A percentile compares a stretch with the other conserved stretches of the same genome.
phyloP scores from a whole-genome alignment of 345 rosid species.

The Psidium friedrichsthalianum region DNA sequence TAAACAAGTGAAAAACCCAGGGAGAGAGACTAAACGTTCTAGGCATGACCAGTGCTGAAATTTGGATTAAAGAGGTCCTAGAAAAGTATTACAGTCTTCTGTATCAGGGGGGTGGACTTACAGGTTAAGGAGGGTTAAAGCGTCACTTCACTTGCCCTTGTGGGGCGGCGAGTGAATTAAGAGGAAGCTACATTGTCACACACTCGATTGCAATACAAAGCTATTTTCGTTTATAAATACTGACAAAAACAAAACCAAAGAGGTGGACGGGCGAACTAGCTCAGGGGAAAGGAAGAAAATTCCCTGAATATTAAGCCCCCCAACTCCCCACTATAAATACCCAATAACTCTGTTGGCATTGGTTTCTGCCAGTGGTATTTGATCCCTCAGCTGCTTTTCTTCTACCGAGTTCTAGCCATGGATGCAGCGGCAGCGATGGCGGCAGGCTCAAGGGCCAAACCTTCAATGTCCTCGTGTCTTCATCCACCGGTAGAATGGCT shows the following conservation, averaged over 20 bases:
- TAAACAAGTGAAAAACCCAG: background rate
- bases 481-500: constrained; percentile 2
- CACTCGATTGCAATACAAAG: background rate
- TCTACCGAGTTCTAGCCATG: background rate
- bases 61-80: background rate
- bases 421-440: background rate
- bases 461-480: background rate
- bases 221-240: background rate
- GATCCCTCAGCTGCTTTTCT: background rate
- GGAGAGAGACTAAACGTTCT: background rate
- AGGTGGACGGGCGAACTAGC: background rate
- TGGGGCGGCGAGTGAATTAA: background rate
- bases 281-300: background rate
- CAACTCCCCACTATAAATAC: background rate
- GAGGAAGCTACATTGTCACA: background rate
- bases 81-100: background rate
- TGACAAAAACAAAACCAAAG: background rate
- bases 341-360: background rate
- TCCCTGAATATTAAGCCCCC: background rate
- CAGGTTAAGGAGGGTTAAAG: background rate
- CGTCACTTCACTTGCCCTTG: background rate
- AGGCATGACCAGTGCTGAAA: background rate
- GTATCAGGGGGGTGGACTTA: background rate
- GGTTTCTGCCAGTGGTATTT: background rate
- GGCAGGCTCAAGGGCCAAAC: background rate